Percentiles rank a stretch among this genome's conserved stretches.
phyloP scores from a whole-genome alignment of 2,329 filamentous ascomycete genomes.

The Lasiodiplodia sp. region DNA sequence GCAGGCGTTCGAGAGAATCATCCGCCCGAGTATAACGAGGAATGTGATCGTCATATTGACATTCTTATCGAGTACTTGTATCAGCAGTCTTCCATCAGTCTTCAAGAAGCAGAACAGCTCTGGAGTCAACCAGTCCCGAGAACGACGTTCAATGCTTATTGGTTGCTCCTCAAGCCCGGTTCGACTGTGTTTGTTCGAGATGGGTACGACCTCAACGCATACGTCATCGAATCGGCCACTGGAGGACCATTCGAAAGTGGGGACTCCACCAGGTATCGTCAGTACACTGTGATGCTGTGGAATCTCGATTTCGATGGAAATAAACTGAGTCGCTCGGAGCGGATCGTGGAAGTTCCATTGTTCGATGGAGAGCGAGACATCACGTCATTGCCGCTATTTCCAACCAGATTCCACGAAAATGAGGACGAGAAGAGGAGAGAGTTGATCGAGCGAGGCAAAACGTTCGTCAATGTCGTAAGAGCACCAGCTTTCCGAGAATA shows the following conservation, averaged over 20 bases:
- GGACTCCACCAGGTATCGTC: too few species aligned
- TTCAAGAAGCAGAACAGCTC: background rate
- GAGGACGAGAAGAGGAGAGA: conserved; percentile 3
- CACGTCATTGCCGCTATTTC: conserved; percentile 27
- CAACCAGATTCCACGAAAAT: conserved; percentile 8
- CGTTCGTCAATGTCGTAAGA: background rate
- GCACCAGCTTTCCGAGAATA: background rate
- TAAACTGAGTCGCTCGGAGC: background rate
- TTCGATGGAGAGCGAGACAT: conserved; percentile 32
- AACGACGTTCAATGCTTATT: background rate
- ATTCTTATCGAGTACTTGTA: background rate
- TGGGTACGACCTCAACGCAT: background rate
- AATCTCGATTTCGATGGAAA: background rate
- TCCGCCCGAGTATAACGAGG: background rate
- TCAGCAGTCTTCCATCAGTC: background rate
- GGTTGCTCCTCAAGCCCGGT: background rate
- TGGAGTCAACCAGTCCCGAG: background rate
- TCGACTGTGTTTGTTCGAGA: background rate
- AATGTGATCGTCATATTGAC: background rate
- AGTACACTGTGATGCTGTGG: background rate
- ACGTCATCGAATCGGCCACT: background rate
- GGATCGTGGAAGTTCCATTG: conserved; percentile 5
- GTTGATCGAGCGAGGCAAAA: background rate
- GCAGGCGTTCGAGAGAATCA: too few species aligned
- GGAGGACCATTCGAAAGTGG: too few species aligned